Conservation (phyloP, 495 filamentous ascomycete species). For the Aspergillus nanangensis region DNA sequence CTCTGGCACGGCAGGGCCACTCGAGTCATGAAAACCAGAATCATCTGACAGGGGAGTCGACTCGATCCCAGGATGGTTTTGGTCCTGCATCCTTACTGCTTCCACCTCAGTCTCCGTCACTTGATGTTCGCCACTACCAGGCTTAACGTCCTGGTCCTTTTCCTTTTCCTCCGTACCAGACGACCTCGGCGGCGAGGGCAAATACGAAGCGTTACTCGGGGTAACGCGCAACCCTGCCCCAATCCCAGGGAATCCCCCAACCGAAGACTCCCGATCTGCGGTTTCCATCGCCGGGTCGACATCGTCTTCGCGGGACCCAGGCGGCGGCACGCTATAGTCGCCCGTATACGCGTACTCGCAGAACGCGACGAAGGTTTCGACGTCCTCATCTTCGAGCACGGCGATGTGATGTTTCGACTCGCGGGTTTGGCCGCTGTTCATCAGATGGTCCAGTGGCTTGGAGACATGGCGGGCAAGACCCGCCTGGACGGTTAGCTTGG, state of each 20-base stretch:
- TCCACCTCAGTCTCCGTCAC: too few species aligned
- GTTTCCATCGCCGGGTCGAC: background rate
- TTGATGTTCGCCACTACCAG: background rate
- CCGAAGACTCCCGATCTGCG: too few species aligned
- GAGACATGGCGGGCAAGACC: conserved; percentile 45
- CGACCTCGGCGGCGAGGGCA: background rate
- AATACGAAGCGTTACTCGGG: too few species aligned
- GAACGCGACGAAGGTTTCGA: conserved; percentile 44
- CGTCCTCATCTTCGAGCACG: conserved; percentile 41
- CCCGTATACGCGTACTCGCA: conserved; percentile 49
- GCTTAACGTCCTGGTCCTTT: conserved; percentile 1
- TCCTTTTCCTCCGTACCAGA: background rate
- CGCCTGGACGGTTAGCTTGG: conserved; percentile 44
- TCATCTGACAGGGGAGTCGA: too few species aligned
- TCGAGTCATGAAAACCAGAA: too few species aligned
- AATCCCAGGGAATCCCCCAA: too few species aligned
- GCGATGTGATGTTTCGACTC: conserved; percentile 43
- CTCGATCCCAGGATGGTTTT: too few species aligned
- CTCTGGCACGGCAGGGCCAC: too few species aligned
- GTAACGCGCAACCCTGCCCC: too few species aligned
- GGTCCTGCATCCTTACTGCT: too few species aligned
- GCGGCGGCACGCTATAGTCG: conserved; percentile 39
- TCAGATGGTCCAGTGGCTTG: conserved; percentile 38
- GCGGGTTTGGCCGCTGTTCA: conserved; percentile 42
- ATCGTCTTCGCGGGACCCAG: conserved; percentile 17